Percentiles rank a stretch among this genome's conserved stretches.
These are phyloP conservation scores for Pyrenula aspistea DNA, from an alignment of 495 filamentous ascomycete species.

Conservation along the genomic window DNA sequence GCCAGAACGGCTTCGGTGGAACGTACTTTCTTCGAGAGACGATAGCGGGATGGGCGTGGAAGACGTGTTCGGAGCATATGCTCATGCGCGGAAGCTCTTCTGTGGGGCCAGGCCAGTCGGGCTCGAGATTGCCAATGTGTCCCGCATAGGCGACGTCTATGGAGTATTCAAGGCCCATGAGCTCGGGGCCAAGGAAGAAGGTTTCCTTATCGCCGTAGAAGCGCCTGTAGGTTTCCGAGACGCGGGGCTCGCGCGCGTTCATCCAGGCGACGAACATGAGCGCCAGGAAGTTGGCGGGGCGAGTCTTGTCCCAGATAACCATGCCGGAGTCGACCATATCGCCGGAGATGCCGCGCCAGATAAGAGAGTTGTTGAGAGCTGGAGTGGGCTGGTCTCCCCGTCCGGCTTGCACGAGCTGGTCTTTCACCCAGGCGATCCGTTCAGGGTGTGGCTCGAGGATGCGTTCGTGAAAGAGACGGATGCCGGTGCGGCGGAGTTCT, in stretches of 20 bases:
- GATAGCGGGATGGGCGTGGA: neutral
- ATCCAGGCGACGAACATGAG: slow-evolving; percentile 14
- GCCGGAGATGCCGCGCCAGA: neutral
- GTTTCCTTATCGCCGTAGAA: slow-evolving; percentile 21
- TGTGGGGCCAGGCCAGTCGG: neutral
- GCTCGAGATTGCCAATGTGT: slow-evolving; percentile 9
- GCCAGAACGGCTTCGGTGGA: neutral
- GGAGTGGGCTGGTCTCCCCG: neutral
- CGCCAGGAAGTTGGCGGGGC: slow-evolving; percentile 1
- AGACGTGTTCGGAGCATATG: neutral
- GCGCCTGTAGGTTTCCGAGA: slow-evolving; percentile 14
- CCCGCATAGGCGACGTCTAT: slow-evolving; percentile 16
- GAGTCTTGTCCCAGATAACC: slow-evolving; percentile 1
- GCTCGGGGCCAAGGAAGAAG: slow-evolving; percentile 20
- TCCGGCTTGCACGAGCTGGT: neutral
- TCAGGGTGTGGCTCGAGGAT: neutral
- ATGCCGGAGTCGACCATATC: slow-evolving; percentile 1
- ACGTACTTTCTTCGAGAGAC: neutral
- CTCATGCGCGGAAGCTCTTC: neutral
- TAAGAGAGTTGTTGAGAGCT: neutral
- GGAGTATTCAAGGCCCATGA: slow-evolving; percentile 13
- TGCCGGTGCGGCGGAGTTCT: slow-evolving; percentile 11
- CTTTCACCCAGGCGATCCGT: neutral
- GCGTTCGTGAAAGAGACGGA: slow-evolving; percentile 17
- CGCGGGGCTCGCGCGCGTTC: slow-evolving; percentile 11